phyloP scores from a whole-genome alignment of 176 grass and related monocot genomes.

The Zoysia japonica region DNA sequence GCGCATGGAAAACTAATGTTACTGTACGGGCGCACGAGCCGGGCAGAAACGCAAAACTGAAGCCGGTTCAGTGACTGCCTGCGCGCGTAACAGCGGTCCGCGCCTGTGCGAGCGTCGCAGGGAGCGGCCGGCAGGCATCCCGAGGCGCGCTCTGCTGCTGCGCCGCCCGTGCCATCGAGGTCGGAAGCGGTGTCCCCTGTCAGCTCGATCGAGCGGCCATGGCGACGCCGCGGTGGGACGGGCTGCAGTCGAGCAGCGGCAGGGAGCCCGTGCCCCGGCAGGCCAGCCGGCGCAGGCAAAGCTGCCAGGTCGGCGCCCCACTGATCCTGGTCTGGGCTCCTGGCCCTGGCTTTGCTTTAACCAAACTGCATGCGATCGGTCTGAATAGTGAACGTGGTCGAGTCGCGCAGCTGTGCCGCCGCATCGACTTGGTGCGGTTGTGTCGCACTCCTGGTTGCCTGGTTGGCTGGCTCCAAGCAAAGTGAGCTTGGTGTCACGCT shows the following conservation, averaged over 20 bases:
- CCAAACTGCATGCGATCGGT: background rate
- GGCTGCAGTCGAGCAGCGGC: too few species aligned
- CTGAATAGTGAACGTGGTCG: background rate
- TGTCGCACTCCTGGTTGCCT: too few species aligned
- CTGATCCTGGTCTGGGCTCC: background rate
- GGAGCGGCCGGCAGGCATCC: background rate
- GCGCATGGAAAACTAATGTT: background rate
- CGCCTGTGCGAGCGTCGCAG: background rate
- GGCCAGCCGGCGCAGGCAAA: too few species aligned
- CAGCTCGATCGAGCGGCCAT: background rate
- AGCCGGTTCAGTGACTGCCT: background rate
- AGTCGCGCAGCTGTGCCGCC: too few species aligned
- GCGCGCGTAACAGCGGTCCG: background rate
- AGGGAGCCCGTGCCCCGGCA: too few species aligned
- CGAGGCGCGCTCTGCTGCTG: background rate
- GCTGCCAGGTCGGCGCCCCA: background rate
- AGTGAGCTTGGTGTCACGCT: too few species aligned
- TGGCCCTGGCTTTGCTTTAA: background rate
- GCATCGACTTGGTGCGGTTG: too few species aligned
- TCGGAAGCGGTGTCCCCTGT: background rate
- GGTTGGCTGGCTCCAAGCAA: too few species aligned
- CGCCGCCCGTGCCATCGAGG: background rate
- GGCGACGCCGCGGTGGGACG: background rate
- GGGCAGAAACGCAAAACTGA: background rate
- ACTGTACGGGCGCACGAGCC: background rate